A percentile compares a stretch with the other conserved stretches of the same genome.
These are phyloP conservation scores for Pyricularia grisea DNA, from an alignment of 2,329 filamentous ascomycete species.

Conservation along the genomic window DNA sequence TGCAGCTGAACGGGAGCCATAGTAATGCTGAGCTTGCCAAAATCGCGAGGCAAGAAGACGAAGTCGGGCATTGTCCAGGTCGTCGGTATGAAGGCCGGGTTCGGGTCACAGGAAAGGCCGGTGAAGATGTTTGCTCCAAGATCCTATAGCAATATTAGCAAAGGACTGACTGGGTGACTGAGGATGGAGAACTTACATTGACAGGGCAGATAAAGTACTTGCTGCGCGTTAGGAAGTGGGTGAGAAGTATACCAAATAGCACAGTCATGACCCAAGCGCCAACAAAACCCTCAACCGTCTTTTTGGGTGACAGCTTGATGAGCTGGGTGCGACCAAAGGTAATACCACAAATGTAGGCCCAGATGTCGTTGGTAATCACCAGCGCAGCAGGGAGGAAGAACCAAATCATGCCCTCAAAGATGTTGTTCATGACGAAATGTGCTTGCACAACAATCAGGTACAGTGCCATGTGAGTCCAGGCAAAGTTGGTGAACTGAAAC, in stretches of 20 bases:
- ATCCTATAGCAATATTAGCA: constrained; percentile 37
- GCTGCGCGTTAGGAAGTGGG: constrained; percentile 77
- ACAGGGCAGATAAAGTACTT: constrained; percentile 98
- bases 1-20: constrained; percentile 90
- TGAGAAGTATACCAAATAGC: constrained; percentile 71
- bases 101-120: constrained; percentile 79
- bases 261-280: constrained; percentile 95
- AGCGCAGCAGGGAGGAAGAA: constrained; percentile 93
- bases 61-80: constrained; percentile 64
- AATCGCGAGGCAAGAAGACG: constrained; percentile 50
- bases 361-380: constrained; percentile 98
- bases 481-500: constrained; percentile 98
- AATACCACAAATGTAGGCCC: constrained; percentile 95
- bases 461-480: constrained; percentile 98
- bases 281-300: constrained; percentile 96
- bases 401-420: constrained; percentile 99
- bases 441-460: constrained; percentile 97
- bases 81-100: constrained; percentile 80
- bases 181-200: constrained; percentile 44
- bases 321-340: constrained; percentile 93
- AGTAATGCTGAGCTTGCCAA: constrained; percentile 54
- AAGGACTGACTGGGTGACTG: not conserved
- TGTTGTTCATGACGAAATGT: constrained; percentile 99
- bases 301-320: constrained; percentile 97
- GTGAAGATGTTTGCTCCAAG: constrained; percentile 90